Base-by-base conservation (phyloP, 805 yeast genomes). In the Starmerella kuoi region DNA sequence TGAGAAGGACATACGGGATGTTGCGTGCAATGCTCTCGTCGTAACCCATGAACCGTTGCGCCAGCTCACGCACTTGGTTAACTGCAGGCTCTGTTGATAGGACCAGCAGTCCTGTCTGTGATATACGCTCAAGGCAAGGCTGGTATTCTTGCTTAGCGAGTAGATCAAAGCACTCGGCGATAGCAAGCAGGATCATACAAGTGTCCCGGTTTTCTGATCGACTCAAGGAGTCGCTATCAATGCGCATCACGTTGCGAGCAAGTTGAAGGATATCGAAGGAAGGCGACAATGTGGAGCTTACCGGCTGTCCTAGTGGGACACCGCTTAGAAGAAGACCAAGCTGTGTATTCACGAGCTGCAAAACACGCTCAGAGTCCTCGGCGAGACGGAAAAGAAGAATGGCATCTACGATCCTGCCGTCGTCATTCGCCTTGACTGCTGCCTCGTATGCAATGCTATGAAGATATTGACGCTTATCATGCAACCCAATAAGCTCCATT, bases 341-440 rank as follows among this genome's bases (percentile, higher is more conserved):
- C 24, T 84, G 63, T 53, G 76, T 72, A 63, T 83, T 86, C 50
- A 86, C 74, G 45, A 85, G 70, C 1, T 72, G 61, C 7, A 88
- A 71, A 12, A 85, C 96, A 24, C 80, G 77, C 56, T 81, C 80
- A 59, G 80, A 80, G 52, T 87, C 94, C 61, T 83, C 93, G 37
- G 94, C 76, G 50, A 88, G 70, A 61, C 87, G 95, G 58, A 83
- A 88, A 41, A 91, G 69, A 44, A 83, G 66, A 47, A 91, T 71
- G 17, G 95, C 83, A 56, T 91, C 97, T 47, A 79, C 75, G 12
- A 76, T 69, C 55, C 94, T 72, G 6, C 96, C 96, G 55, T 87
- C 97, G 52, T 84, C 91, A 54, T 83, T 91, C 14, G 95, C 94
- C 51, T 75, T 76, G 34, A 69, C 69, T 3, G 96, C 96, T 23